Percentiles rank a stretch among this genome's conserved stretches.
Conservation (phyloP, 31 red algal genomes). For the Endocladia muricata region DNA sequence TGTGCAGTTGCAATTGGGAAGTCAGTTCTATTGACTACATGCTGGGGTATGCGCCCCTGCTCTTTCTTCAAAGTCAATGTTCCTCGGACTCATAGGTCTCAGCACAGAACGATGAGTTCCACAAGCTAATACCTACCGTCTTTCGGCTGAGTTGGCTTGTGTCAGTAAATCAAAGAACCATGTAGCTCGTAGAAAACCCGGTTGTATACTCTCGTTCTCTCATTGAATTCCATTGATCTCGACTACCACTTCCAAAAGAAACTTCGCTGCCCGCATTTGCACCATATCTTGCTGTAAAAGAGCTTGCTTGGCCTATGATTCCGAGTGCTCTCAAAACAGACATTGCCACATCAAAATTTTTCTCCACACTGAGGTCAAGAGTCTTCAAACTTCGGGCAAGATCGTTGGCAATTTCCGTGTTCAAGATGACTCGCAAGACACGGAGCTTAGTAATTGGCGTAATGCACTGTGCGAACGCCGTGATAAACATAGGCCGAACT, state of each 20-base stretch:
- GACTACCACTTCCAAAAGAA: slow-evolving; percentile 27
- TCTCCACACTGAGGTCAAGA: slow-evolving; percentile 37
- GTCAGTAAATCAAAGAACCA: background rate
- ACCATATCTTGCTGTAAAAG: slow-evolving; percentile 19
- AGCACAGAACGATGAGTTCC: no score
- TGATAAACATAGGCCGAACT: slow-evolving; percentile 5
- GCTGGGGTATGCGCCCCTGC: no score
- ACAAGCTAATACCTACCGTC: no score
- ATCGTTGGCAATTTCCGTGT: slow-evolving; percentile 47
- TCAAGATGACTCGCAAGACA: slow-evolving; percentile 38
- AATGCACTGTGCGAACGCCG: slow-evolving; percentile 45
- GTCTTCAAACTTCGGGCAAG: slow-evolving; percentile 39
- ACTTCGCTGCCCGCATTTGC: slow-evolving; percentile 15
- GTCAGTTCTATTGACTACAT: no score
- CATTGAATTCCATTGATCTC: slow-evolving; percentile 17
- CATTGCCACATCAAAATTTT: slow-evolving; percentile 51
- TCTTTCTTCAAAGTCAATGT: no score
- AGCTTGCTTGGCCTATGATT: slow-evolving; percentile 33
- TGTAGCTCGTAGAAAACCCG: no score
- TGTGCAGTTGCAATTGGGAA: no score
- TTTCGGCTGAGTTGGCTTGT: no score
- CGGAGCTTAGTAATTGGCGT: slow-evolving; percentile 29
- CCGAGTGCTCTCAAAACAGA: slow-evolving; percentile 30
- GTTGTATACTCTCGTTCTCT: slow-evolving; percentile 7
- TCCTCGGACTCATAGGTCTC: no score